phyloP scores from a whole-genome alignment of 129 eudicot genomes.

The Centaurea solstitialis region DNA sequence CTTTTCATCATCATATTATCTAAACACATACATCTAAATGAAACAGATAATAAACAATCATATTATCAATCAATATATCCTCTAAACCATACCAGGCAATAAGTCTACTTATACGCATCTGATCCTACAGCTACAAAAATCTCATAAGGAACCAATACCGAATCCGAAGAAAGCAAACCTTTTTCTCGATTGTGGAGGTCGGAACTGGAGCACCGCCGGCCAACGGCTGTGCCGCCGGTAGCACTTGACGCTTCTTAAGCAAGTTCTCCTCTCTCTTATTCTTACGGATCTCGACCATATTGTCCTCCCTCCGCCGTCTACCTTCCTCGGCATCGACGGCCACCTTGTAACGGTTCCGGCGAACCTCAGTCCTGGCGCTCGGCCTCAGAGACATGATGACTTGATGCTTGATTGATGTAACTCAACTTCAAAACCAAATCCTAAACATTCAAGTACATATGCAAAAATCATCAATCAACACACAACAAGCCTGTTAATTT shows the following conservation, averaged over 20 bases:
- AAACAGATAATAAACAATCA: neutral
- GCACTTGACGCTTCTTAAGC: slow-evolving; percentile 78
- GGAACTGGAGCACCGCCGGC: slow-evolving; percentile 30
- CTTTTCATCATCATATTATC: neutral
- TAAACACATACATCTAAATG: neutral
- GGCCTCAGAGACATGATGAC: slow-evolving; percentile 81
- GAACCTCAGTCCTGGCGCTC: slow-evolving; percentile 64
- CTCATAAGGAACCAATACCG: neutral
- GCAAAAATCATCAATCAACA: no score
- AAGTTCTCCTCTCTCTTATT: slow-evolving; percentile 80
- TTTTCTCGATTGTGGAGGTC: slow-evolving; percentile 46
- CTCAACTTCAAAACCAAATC: slow-evolving; percentile 16
- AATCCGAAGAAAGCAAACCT: slow-evolving; percentile 40
- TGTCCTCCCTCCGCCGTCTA: slow-evolving; percentile 77
- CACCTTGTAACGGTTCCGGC: slow-evolving; percentile 80
- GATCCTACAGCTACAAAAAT: neutral
- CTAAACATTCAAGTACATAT: slow-evolving; percentile 3
- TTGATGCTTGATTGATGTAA: slow-evolving; percentile 1
- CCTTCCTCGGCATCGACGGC: slow-evolving; percentile 90
- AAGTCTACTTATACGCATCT: slow-evolving; percentile 16
- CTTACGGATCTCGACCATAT: slow-evolving; percentile 96
- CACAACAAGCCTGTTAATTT: no score
- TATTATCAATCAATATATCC: slow-evolving; percentile 17
- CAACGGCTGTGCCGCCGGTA: slow-evolving; percentile 48
- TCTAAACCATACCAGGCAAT: neutral